Evolutionary conservation across 1,284 basidiomycete genomes (phyloP).

Genomic region (Exobasidium cylindrosporum): DNA sequence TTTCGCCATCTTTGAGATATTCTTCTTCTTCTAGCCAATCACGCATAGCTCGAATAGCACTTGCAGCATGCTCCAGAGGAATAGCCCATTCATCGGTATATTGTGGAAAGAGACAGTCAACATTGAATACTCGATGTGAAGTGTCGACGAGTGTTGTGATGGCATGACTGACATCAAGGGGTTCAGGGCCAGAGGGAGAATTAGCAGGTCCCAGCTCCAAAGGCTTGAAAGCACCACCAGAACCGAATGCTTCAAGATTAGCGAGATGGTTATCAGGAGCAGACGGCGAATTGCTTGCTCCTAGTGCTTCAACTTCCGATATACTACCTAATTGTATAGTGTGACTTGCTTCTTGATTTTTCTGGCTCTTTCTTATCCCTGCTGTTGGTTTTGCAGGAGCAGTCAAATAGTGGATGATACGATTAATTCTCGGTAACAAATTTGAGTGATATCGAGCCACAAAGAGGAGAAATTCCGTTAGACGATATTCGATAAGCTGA

Average conservation of each 20-base stretch:
- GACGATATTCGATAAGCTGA: slow-evolving; percentile 23
- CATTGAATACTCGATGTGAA: slow-evolving; percentile 50
- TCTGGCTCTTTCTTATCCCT: background rate
- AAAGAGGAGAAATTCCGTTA: slow-evolving; percentile 26
- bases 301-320: background rate
- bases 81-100: slow-evolving; percentile 76
- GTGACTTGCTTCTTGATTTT: background rate
- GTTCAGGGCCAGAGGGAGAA: background rate
- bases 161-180: slow-evolving; percentile 7
- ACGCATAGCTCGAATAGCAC: slow-evolving; percentile 72
- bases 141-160: slow-evolving; percentile 26
- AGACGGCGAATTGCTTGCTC: background rate
- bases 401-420: slow-evolving; percentile 22
- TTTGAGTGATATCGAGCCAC: slow-evolving; percentile 23
- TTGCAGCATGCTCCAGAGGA: slow-evolving; percentile 63
- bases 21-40: slow-evolving; percentile 70
- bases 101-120: slow-evolving; percentile 54
- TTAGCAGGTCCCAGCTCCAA: background rate
- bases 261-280: background rate
- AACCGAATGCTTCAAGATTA: background rate
- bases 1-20: slow-evolving; percentile 69
- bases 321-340: background rate
- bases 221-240: slow-evolving; percentile 1
- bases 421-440: slow-evolving; percentile 19
- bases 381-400: slow-evolving; percentile 15